Evolutionary conservation across 129 eudicot species (phyloP), one percentile per base, ranked within the genome.

Genomic region (Solidago caesia): DNA sequence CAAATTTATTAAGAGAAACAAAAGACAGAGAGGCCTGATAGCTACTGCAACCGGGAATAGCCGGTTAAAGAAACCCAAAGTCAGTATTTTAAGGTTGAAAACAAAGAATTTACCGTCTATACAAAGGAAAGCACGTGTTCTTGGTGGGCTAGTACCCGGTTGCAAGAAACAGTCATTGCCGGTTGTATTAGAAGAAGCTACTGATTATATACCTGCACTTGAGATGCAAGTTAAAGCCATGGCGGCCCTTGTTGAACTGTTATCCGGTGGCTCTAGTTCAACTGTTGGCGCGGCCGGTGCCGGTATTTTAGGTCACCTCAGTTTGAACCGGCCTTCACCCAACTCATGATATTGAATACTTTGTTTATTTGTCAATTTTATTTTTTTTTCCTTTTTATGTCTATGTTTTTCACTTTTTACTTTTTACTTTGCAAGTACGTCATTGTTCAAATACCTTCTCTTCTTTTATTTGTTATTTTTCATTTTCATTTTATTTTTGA

Each of bases 221-320:
- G 91, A 92, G 88, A 92, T 92, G 97, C 97, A 92, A 82, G 84
- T 92, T 10, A 81, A 86, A 87, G 97, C 91, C 64, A 81, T 92
- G 96, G 84, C 86, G 69, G 82, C 86, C 39, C 84, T 92, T 39
- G 84, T 90, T 29, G 82, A 89, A 68, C 82, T 87, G 41, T 82
- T 92, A 26, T 74, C 91, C 6, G 70, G 83, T 6, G 79, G 84
- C 16, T 80, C 89, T 15, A 75, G 85, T 45, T 79, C 89, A 10
- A 82, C 53, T 21, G 73, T 89, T 33, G 80, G 62, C 82, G 39
- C 89, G 11, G 58, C 65, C 63, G 79, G 74, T 66, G 39, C 52
- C 33, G 53, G 53, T 3, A 45, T 8, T 43, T 44, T 66, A 66
- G 25, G 51, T 45, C 51, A 43, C 39, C 51, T 66, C 33, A 66